These are phyloP conservation scores for Xylariales sp. DNA, from an alignment of 2,329 filamentous ascomycete species.

Conservation along the genomic window DNA sequence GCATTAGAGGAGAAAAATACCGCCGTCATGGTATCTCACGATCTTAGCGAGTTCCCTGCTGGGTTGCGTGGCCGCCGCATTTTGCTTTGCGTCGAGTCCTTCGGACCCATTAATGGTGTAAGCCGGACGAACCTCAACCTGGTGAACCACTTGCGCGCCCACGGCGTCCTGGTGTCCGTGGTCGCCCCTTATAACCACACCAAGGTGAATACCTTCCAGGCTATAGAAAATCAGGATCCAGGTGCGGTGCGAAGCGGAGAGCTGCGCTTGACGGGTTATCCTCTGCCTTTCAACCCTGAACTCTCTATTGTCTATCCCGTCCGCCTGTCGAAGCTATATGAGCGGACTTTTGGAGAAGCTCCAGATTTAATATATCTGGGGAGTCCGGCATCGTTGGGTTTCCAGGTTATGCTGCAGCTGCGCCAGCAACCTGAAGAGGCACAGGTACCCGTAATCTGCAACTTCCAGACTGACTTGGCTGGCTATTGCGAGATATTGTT, in stretches of 20 bases:
- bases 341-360: conserved; percentile 50
- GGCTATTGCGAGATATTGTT: conserved; percentile 69
- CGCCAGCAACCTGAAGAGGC: conserved; percentile 50
- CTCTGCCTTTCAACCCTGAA: conserved; percentile 67
- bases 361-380: conserved; percentile 68
- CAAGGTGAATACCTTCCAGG: conserved; percentile 49
- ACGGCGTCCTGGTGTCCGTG: conserved; percentile 62
- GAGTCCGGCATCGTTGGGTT: conserved; percentile 64
- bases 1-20: background rate
- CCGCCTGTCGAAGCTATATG: conserved; percentile 56
- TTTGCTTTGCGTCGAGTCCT: conserved; percentile 66
- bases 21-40: conserved; percentile 20
- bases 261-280: conserved; percentile 58
- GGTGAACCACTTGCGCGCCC: conserved; percentile 59
- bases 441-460: conserved; percentile 59
- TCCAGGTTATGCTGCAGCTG: conserved; percentile 67
- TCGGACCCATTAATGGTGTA: conserved; percentile 70
- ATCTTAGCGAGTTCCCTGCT: conserved; percentile 40
- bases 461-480: conserved; percentile 68
- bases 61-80: conserved; percentile 57
- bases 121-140: conserved; percentile 66
- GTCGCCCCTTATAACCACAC: conserved; percentile 60
- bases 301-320: conserved; percentile 68
- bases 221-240: conserved; percentile 28
- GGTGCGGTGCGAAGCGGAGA: conserved; percentile 38